These are phyloP conservation scores for Parachaetomium inaequale DNA, from an alignment of 495 filamentous ascomycete genomes.

Conservation along the genomic window DNA sequence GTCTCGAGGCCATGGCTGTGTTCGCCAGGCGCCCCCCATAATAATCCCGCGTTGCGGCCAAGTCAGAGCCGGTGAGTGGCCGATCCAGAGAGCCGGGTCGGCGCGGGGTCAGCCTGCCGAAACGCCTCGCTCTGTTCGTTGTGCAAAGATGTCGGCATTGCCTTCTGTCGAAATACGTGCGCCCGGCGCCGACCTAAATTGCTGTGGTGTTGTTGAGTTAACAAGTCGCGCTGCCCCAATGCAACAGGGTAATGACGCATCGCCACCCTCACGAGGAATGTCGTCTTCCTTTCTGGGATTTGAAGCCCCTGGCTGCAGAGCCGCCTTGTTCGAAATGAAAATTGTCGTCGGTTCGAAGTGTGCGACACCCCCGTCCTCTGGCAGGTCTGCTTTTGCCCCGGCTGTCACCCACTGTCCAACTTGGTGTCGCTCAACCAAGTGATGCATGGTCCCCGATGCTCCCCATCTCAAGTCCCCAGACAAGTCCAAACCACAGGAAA, in stretches of 20 bases:
- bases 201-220: too few species aligned
- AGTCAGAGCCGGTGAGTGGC: constrained; percentile 10
- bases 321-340: too few species aligned
- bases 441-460: background rate
- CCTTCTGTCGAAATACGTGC: background rate
- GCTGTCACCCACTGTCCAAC: background rate
- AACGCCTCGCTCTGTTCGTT: constrained; percentile 15
- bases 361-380: background rate
- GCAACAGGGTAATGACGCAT: too few species aligned
- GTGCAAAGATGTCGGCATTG: background rate
- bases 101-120: constrained; percentile 16
- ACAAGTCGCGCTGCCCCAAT: too few species aligned
- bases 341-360: too few species aligned
- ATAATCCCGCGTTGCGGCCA: constrained; percentile 2
- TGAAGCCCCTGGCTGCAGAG: too few species aligned
- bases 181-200: too few species aligned
- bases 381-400: background rate
- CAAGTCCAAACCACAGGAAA: background rate
- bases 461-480: background rate
- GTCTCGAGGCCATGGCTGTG: constrained; percentile 20
- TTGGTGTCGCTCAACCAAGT: background rate
- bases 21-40: constrained; percentile 17
- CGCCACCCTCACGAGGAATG: too few species aligned
- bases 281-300: too few species aligned
- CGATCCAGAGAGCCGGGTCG: background rate